Conservation (phyloP, 768 basidiomycete species). For the Gloeophyllum trabeum region DNA sequence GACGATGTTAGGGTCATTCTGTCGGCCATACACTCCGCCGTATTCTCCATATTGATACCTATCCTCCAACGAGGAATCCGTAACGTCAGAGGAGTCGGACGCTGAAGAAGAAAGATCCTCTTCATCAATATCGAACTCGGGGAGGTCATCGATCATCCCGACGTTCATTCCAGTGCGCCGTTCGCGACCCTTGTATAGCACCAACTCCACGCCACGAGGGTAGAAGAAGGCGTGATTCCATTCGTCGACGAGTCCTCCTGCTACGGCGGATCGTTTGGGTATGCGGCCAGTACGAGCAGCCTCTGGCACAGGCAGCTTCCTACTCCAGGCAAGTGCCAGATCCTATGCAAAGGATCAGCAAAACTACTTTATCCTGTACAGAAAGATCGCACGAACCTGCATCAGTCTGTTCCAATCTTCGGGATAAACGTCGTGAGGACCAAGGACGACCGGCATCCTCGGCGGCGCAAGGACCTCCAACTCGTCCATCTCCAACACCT, state of each 20-base stretch:
- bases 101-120: constrained; percentile 23
- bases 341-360: constrained; percentile 33
- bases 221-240: constrained; percentile 77
- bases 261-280: constrained; percentile 46
- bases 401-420: constrained; percentile 77
- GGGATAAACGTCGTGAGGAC: constrained; percentile 65
- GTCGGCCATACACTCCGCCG: constrained; percentile 30
- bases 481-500: constrained; percentile 69
- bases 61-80: constrained; percentile 23
- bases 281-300: constrained; percentile 32
- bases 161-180: constrained; percentile 56
- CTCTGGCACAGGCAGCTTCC: constrained; percentile 57
- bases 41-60: constrained; percentile 21
- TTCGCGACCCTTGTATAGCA: constrained; percentile 73
- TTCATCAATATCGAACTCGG: constrained; percentile 31
- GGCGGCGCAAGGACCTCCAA: constrained; percentile 49
- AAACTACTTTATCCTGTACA: background rate
- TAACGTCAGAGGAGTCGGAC: constrained; percentile 24
- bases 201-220: constrained; percentile 63
- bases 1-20: constrained; percentile 18
- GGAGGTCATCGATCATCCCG: constrained; percentile 45
- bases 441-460: constrained; percentile 61
- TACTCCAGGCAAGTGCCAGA: constrained; percentile 63
- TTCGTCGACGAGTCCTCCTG: constrained; percentile 63
- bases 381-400: constrained; percentile 34